phyloP scores from a whole-genome alignment of 2,329 filamentous ascomycete genomes.

The Nannizzia gypsea region DNA sequence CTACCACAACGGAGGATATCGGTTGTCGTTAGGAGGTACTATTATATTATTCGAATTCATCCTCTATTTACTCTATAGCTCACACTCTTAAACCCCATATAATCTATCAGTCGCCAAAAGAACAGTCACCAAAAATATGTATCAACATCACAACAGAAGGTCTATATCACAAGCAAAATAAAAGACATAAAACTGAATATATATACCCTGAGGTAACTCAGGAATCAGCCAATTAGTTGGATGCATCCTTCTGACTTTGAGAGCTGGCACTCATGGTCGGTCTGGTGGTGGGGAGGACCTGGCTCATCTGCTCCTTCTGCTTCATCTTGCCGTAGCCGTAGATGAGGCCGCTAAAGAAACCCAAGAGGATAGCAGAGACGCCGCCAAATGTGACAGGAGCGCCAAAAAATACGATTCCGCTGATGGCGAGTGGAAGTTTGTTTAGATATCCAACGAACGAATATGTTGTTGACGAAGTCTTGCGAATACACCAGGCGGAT shows the following conservation, averaged over 20 bases:
- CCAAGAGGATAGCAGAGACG: conserved; percentile 79
- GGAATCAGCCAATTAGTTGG: conserved; percentile 48
- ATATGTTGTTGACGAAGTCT: conserved; percentile 94
- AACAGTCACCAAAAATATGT: no score
- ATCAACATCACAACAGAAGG: neutral
- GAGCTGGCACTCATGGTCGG: conserved; percentile 78
- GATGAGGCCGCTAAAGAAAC: conserved; percentile 83
- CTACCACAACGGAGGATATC: no score
- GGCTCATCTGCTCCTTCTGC: conserved; percentile 56
- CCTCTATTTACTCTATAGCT: no score
- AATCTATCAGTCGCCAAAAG: no score
- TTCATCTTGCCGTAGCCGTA: conserved; percentile 78
- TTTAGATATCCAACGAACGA: conserved; percentile 97
- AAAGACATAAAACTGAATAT: neutral
- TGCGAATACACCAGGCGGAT: conserved; percentile 94
- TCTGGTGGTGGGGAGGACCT: conserved; percentile 54
- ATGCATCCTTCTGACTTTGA: conserved; percentile 77
- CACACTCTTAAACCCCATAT: no score
- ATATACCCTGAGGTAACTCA: neutral
- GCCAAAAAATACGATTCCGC: conserved; percentile 86
- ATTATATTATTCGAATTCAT: no score
- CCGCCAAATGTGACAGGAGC: conserved; percentile 86
- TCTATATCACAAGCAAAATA: neutral
- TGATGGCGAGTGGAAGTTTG: conserved; percentile 90
- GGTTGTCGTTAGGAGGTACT: no score